Base-by-base conservation (phyloP, 208 protist genomes). In the Giardia duodenalis region DNA sequence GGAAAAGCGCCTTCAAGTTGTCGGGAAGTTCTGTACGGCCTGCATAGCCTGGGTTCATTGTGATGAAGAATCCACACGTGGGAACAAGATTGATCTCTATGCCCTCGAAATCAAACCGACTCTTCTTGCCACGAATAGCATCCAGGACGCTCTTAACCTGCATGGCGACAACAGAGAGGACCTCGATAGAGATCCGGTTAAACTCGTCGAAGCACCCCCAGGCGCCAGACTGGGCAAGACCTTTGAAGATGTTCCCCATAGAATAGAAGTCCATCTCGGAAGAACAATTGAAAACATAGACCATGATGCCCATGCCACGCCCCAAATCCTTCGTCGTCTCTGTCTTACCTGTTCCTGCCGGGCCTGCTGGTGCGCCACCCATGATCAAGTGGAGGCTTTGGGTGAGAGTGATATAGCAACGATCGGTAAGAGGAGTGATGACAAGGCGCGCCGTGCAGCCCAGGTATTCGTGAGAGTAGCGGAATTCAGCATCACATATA, bases 391-490 rank as follows among this genome's bases (percentile, higher is more conserved):
- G 96, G 39, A 99, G 93, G 0, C 98, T 97, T 94, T 98, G 98
- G 92, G 98, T 99, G 10, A 99, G 95, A 1, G 98, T 98, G 44
- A 99, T 95, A 96, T 99, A 99, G 94, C 97, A 98, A 92, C 96
- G 95, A 95, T 99, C 98, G 1, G 98, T 99, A 1, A 99, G 95
- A 44, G 98, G 97, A 39, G 98, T 99, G 93, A 99, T 98, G 88
- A 99, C 99, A 0, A 99, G 96, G 1, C 97, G 96, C 86, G 99
- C 97, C 86, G 96, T 95, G 45, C 97, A 95, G 47, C 99, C 99
- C 1, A 98, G 95, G 95, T 99, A 99, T 95, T 99, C 98, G 94
- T 98, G 99, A 42, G 97, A 97, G 93, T 99, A 99, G 45, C 93
- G 48, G 92, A 99, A 97, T 2, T 92, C 92, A 1, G 98, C 97